These are phyloP conservation scores for Mortierella sp. DNA, from an alignment of 371 early-diverging fungal genomes.

Conservation along the genomic window DNA sequence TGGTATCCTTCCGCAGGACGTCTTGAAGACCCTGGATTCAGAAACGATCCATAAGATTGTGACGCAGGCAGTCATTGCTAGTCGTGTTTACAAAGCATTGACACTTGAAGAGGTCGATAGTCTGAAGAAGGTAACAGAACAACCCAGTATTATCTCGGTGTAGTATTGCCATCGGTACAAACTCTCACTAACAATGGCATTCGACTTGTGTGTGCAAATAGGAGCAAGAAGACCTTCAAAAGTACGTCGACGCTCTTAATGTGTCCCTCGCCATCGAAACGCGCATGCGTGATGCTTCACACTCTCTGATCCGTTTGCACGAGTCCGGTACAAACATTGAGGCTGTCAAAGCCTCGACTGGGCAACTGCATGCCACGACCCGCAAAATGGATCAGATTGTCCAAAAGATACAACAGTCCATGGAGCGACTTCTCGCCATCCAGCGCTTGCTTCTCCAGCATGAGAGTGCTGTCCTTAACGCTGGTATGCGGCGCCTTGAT, in stretches of 20 bases:
- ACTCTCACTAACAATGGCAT: too few relatives aligned
- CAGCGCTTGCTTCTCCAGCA: conserved; percentile 44
- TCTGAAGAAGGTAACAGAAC: conserved; percentile 40
- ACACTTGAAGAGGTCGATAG: conserved; percentile 33
- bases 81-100: conserved; percentile 43
- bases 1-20: conserved; percentile 50
- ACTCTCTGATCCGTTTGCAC: conserved; percentile 45
- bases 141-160: too few relatives aligned
- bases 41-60: conserved; percentile 42
- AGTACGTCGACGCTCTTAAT: conserved; percentile 23
- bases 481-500: conserved; percentile 51
- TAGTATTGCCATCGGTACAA: too few relatives aligned
- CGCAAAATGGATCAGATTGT: conserved; percentile 52
- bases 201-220: too few relatives aligned
- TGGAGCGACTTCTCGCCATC: conserved; percentile 34
- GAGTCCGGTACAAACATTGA: conserved; percentile 38
- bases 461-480: conserved; percentile 46
- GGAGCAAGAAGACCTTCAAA: conserved; percentile 43
- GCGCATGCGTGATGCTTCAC: conserved; percentile 47
- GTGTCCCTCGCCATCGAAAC: conserved; percentile 38
- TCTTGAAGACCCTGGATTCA: conserved; percentile 31
- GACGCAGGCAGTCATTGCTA: conserved; percentile 47
- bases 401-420: conserved; percentile 28
- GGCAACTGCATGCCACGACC: conserved; percentile 41
- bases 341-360: conserved; percentile 37